Evolutionary conservation across 371 early-diverging fungal genomes (phyloP), one percentile per base, ranked within the genome.

Genomic region (Dichotomocladium elegans): DNA sequence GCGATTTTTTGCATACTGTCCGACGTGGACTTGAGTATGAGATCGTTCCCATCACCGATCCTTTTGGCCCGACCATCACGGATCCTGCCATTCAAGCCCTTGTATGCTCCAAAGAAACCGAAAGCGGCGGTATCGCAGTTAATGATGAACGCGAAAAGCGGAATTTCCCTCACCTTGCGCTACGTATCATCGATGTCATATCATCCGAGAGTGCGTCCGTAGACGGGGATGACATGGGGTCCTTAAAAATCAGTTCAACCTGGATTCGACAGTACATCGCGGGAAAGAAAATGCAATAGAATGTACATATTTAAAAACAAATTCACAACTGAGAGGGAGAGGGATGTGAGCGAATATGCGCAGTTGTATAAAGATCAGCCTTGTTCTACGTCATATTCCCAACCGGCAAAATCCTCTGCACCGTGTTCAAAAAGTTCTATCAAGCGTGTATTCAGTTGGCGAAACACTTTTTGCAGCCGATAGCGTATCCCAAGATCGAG

Each of bases 51-150:
- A 63, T 63, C 21, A 52, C 50, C 27, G 96, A 98, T 60, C 86
- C 86, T 0, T 94, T 82, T 64, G 98, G 98, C 0, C 98, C 98
- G 1, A 93, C 96, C 1, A 79, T 83, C 3, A 81, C 81, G 0
- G 92, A 91, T 41, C 60, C 85, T 0, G 68, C 80, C 0, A 76
- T 96, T 22, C 80, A 88, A 44, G 92, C 89, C 1, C 60, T 98
- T 15, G 93, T 94, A 9, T 91, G 90, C n/a, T 93, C 95, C 6
- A 69, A 80, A 24, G 98, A 98, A 59, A 96, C 98, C 0, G 51
- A 80, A 30, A 61, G 69, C 10, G 95, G 94, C 11, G 91, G 92
- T 14, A 74, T 77, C 41, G 78, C 83, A 15, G 89, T 89, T 47
- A 89, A 87, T 64, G 66, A 46, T 42, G 81, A 79, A 54, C 72